Conservation (phyloP, 148 eudicot genomes). For the Heliamphora exappendiculata region DNA sequence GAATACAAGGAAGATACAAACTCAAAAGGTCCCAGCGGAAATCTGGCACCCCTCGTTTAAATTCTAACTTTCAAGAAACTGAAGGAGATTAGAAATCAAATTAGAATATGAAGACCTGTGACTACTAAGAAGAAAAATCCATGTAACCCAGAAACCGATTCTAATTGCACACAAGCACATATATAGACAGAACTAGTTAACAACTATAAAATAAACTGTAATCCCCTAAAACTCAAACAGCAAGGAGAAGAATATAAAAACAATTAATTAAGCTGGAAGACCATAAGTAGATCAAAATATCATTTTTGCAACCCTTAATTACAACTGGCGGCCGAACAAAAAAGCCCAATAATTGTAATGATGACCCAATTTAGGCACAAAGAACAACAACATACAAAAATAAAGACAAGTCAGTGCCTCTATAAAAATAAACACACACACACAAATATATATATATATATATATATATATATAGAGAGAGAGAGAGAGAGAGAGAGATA, state of each 20-base stretch:
- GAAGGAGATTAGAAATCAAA: neutral
- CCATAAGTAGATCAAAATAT: neutral
- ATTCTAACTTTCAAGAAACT: neutral
- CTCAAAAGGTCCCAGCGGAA: neutral
- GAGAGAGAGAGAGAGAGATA: constrained; percentile 1
- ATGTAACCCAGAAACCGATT: neutral
- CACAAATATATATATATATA: neutral
- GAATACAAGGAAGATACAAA: neutral
- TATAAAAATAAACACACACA: too few species aligned
- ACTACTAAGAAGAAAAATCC: neutral
- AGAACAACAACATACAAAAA: neutral
- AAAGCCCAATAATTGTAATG: neutral
- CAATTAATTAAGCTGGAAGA: neutral
- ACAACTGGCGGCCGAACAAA: neutral
- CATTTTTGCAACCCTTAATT: neutral
- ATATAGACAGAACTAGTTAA: neutral
- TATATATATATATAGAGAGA: neutral
- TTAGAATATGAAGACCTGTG: neutral
- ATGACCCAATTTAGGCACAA: neutral
- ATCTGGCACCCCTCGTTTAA: neutral
- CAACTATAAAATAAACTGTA: neutral
- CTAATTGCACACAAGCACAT: neutral
- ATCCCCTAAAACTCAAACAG: neutral
- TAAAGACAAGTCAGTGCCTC: neutral
- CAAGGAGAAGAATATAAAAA: neutral